Evolutionary conservation across 352 stramenopile genomes (phyloP), one percentile per base, ranked within the genome.

Genomic region (Thraustotheca clavata): DNA sequence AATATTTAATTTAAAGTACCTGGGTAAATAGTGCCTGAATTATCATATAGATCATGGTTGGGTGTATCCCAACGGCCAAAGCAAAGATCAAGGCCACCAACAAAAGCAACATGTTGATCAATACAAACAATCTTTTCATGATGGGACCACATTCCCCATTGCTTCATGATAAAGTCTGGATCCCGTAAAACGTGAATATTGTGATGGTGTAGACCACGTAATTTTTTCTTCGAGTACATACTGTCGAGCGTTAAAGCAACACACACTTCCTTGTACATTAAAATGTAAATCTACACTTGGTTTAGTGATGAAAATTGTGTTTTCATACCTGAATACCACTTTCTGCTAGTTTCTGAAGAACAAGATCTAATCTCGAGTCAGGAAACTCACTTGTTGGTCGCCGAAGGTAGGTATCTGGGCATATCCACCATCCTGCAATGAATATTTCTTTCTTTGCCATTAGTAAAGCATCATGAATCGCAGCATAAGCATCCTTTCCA

Each of bases 101-200:
- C 86, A 65, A 96, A 97, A 22, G 79, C 88, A 5, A 95, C 71
- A 40, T 76, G 77, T 60, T 96, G 86, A 54, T 97, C 90, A 26
- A 97, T 67, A 41, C 91, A 86, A 41, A 96, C 83, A 32, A 97
- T 87, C 67, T 97, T 97, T 59, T 97, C 90, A 72, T 97, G 90
- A 66, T 97, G 90, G 12, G 84, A 95, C 71, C 85, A 95, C 72
- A 91, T 78, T 1, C 85, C 85, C 46, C 90, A 60, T n/a, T 92
- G 76, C 69, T 91, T 90, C 78, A 94, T 87, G 40, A 91, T 55
- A 43, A 94, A 94, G 60, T 95, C 86, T 0, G 88, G 89, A 35
- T 97, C 88, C 3, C 90, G 83, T 3, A 97, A 68, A 32, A 96
- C 87, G 55, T 91, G 76, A 3, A 97, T 75, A 38, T 96, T 95